phyloP scores from a whole-genome alignment of 2,329 filamentous ascomycete genomes.

The Lasiodiplodia gonubiensis region DNA sequence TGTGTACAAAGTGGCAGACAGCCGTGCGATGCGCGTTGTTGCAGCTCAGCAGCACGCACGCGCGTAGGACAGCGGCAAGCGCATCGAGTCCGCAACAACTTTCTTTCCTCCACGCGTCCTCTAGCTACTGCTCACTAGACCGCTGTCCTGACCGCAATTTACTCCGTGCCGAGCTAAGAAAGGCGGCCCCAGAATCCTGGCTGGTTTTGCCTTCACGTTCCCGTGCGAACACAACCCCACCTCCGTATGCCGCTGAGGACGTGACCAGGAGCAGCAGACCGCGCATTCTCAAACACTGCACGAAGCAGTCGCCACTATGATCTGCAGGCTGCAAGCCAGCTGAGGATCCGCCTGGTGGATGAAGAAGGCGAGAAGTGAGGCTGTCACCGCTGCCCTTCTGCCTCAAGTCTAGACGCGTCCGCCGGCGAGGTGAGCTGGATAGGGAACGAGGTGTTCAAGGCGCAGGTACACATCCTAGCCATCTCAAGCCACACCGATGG shows the following conservation, averaged over 20 bases:
- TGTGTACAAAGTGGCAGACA: not conserved
- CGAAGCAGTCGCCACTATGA: constrained; percentile 15
- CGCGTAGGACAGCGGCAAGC: not conserved
- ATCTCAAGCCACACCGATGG: not conserved
- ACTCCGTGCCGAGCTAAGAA: not conserved
- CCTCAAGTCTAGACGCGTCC: not conserved
- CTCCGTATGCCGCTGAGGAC: not conserved
- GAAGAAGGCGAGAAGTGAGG: constrained; percentile 20
- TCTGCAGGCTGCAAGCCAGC: not conserved
- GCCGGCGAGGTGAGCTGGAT: not conserved
- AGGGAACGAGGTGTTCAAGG: not conserved
- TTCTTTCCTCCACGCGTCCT: not conserved
- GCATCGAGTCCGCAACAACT: not conserved
- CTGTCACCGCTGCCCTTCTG: not conserved
- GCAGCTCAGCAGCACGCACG: not conserved
- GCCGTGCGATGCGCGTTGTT: constrained; percentile 21
- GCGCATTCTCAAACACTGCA: constrained; percentile 2
- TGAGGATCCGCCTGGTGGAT: not conserved
- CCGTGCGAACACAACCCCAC: not conserved
- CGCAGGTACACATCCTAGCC: not conserved
- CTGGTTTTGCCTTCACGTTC: not conserved
- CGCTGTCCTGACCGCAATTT: not conserved
- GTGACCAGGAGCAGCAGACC: constrained; percentile 6
- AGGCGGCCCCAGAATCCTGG: not conserved
- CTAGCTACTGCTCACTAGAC: not conserved